Evolutionary conservation across 2,329 filamentous ascomycete genomes (phyloP), one percentile per base, ranked within the genome.

Genomic region (Neospermospora avenae): DNA sequence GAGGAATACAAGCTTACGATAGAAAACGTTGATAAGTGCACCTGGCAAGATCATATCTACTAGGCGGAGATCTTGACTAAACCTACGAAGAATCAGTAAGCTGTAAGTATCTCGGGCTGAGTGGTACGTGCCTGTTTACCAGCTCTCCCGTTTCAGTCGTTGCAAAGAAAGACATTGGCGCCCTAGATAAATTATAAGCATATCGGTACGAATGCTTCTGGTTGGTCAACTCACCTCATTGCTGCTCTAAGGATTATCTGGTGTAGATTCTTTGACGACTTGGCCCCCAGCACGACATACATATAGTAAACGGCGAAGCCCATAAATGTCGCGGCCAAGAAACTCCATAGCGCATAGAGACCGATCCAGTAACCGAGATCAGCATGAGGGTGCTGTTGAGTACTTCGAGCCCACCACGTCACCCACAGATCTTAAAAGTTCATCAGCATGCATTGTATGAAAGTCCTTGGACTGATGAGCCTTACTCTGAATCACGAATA

Each of bases 51-150:
- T 35, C 24, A 41, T 39, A 20, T 59, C 57, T 11, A 59, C 48
- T n/a, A 59, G 42, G 16, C 35, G 10, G n/a, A 59, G 39, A 35
- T 59, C 57, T 55, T 59, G 57, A 35, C 57, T 59, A 20, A 59
- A 59, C 31, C 57, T 57, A 20, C 41, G 4, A 2, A 13, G 13
- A 20, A 6, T 51, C 35, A 51, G 51, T 41, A 54, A 13, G 20
- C 10, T 11, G 16, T 5, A 8, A 11, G 18, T 3, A 28, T 14
- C 3, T 18, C 28, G 28, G 11, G 6, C 8, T 3, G 16, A 8
- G 14, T 4, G 11, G 13, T 28, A 18, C 35, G 20, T 18, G 41
- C 51, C 51, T 57, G 31, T 57, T 57, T 2, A 49, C 44, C 14
- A 39, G 34, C 11, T 25, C 52, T 16, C 57, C 57, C 6, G 52